These are phyloP conservation scores for Leucocoprinus sp. DNA, from an alignment of 768 basidiomycete genomes.

Conservation along the genomic window DNA sequence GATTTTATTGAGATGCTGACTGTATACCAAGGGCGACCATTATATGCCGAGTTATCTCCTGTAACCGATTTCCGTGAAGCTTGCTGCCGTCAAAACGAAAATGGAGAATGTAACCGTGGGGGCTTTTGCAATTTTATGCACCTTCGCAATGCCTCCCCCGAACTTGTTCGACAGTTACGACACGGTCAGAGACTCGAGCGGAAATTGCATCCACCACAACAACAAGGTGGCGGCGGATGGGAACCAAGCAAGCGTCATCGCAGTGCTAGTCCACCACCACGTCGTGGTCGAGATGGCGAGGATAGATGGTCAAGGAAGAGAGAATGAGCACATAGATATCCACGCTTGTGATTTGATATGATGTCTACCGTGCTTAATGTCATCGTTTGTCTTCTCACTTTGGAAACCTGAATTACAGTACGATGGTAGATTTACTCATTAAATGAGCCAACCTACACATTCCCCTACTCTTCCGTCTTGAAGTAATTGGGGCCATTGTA, in stretches of 20 bases:
- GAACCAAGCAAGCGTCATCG: slow-evolving; percentile 66
- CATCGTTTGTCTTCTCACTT: too few species aligned
- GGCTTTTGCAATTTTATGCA: slow-evolving; percentile 99
- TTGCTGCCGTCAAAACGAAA: slow-evolving; percentile 97
- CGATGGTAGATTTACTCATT: slow-evolving; percentile 15
- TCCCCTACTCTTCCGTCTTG: slow-evolving; percentile 34
- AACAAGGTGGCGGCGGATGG: slow-evolving; percentile 70
- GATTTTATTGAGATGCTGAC: slow-evolving; percentile 10
- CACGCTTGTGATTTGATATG: background rate
- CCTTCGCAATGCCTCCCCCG: slow-evolving; percentile 78
- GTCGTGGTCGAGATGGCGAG: slow-evolving; percentile 59
- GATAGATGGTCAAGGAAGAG: slow-evolving; percentile 71
- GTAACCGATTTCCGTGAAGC: slow-evolving; percentile 99
- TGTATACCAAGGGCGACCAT: slow-evolving; percentile 60
- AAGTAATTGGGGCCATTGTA: slow-evolving; percentile 76
- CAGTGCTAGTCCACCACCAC: slow-evolving; percentile 64
- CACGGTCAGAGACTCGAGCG: slow-evolving; percentile 82
- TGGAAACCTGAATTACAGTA: background rate
- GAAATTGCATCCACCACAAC: slow-evolving; percentile 60
- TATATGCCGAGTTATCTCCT: slow-evolving; percentile 96
- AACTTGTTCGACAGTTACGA: slow-evolving; percentile 69
- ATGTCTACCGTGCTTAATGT: too few species aligned
- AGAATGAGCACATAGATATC: slow-evolving; percentile 29
- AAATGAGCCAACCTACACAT: slow-evolving; percentile 62
- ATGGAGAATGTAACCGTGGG: slow-evolving; percentile 96